A percentile compares a stretch with the other conserved stretches of the same genome.
phyloP scores from a whole-genome alignment of 768 basidiomycete species.

The Trametes cubensis region DNA sequence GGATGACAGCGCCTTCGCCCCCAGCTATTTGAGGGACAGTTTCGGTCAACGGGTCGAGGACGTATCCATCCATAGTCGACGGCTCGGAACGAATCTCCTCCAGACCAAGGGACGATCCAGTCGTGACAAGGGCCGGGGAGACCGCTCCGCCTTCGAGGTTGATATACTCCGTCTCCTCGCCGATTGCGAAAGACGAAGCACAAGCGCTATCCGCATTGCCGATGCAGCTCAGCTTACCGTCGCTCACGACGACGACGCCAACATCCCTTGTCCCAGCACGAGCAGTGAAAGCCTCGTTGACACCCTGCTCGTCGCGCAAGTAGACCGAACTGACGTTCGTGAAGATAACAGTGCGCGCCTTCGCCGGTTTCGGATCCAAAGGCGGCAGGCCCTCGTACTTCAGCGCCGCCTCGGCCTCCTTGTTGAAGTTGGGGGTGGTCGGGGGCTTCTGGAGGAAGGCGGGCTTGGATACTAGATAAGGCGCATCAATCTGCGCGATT shows the following conservation, averaged over 20 bases:
- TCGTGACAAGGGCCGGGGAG: conserved; percentile 63
- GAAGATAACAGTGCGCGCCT: conserved; percentile 53
- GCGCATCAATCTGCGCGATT: conserved; percentile 62
- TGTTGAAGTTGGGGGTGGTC: conserved; percentile 59
- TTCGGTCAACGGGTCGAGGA: conserved; percentile 47
- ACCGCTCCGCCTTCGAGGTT: conserved; percentile 70
- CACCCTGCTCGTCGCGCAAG: conserved; percentile 36
- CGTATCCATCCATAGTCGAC: conserved; percentile 57
- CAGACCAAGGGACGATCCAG: conserved; percentile 66
- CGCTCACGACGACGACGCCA: conserved; percentile 51
- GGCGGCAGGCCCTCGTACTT: conserved; percentile 69
- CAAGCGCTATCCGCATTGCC: conserved; percentile 38
- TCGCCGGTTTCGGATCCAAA: conserved; percentile 45
- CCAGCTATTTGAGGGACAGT: conserved; percentile 40
- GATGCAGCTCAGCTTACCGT: conserved; percentile 59
- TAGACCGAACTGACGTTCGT: conserved; percentile 62
- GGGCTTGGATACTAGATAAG: conserved; percentile 58
- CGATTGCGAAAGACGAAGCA: background rate
- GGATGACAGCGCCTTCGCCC: conserved; percentile 44
- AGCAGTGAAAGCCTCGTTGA: conserved; percentile 37
- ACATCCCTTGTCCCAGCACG: conserved; percentile 14
- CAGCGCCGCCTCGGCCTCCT: conserved; percentile 56
- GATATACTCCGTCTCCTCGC: conserved; percentile 37
- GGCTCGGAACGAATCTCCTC: conserved; percentile 67
- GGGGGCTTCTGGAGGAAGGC: conserved; percentile 53